Conservation (phyloP, 306 rosid genomes). For the Medicago ruthenica region DNA sequence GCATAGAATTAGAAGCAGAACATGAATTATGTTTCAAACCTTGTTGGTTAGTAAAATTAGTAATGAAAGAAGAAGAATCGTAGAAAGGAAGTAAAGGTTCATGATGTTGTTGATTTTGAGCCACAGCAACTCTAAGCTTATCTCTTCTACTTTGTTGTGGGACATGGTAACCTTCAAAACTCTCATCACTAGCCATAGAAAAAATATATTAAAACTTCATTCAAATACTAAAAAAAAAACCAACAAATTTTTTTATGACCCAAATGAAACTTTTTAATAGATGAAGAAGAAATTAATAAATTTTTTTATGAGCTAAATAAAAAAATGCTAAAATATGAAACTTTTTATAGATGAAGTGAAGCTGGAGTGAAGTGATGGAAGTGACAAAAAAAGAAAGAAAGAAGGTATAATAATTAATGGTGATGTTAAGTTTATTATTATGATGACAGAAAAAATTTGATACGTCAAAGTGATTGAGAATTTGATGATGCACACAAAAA, state of each 20-base stretch:
- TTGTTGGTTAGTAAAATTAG: constrained; percentile 46
- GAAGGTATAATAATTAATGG: constrained; percentile 20
- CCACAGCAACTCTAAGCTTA: constrained; percentile 67
- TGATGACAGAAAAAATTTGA: constrained; percentile 7
- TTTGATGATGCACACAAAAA: constrained; percentile 22
- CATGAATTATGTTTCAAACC: neutral
- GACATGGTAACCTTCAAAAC: constrained; percentile 83
- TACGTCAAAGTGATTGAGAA: constrained; percentile 25
- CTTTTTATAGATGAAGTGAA: neutral
- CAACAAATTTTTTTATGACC: neutral
- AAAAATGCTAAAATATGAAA: constrained; percentile 3
- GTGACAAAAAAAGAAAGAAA: constrained; percentile 21
- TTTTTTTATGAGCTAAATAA: neutral
- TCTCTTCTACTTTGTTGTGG: constrained; percentile 94
- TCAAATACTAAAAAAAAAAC: neutral
- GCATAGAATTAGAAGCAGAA: constrained; percentile 22
- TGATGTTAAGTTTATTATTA: constrained; percentile 25
- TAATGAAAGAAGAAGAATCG: constrained; percentile 67
- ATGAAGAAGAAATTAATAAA: neutral
- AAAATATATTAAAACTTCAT: neutral
- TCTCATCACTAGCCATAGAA: constrained; percentile 79
- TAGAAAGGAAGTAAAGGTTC: constrained; percentile 54
- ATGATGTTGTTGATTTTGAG: constrained; percentile 46
- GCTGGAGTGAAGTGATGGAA: constrained; percentile 17
- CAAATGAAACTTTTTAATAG: neutral